Conservation (phyloP, 164 flowering plant genomes). For the Amborella trichopoda region DNA sequence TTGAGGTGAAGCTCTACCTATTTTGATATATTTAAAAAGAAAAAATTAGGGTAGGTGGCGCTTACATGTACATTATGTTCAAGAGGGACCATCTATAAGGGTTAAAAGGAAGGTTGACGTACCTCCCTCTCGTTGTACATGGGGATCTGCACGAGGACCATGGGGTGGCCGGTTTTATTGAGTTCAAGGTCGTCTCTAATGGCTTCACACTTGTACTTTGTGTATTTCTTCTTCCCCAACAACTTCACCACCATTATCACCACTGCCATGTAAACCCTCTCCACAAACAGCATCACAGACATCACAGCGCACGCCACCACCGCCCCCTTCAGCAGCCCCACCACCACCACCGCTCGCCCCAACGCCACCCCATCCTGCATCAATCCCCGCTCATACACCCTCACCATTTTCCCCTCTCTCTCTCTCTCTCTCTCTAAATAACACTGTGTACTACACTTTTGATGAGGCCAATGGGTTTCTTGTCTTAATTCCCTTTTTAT, state of each 20-base stretch:
- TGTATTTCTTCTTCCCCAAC: conserved; percentile 31
- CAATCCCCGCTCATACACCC: too few relatives aligned
- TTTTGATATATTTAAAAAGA: too few relatives aligned
- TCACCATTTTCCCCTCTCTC: too few relatives aligned
- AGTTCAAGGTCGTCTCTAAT: conserved; percentile 35
- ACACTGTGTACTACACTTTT: too few relatives aligned
- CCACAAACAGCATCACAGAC: conserved; percentile 58
- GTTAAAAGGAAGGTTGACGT: conserved; percentile 1
- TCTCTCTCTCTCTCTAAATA: too few relatives aligned
- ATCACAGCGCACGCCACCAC: conserved; percentile 32
- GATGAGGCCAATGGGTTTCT: too few relatives aligned
- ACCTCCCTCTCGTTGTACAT: conserved; percentile 77
- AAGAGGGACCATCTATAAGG: not conserved
- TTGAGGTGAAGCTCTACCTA: too few relatives aligned
- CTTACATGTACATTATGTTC: too few relatives aligned
- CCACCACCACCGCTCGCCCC: conserved; percentile 23
- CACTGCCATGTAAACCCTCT: conserved; percentile 48
- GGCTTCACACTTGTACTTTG: conserved; percentile 27
- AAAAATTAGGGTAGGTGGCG: too few relatives aligned
- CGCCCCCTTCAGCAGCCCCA: conserved; percentile 22
- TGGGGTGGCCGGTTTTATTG: conserved; percentile 24
- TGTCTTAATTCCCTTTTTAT: too few relatives aligned
- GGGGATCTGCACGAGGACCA: conserved; percentile 57
- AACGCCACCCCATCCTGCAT: too few relatives aligned
- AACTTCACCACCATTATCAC: conserved; percentile 33